Base-by-base conservation (phyloP, 1,284 basidiomycete species). In the Ganoderma resinaceum region DNA sequence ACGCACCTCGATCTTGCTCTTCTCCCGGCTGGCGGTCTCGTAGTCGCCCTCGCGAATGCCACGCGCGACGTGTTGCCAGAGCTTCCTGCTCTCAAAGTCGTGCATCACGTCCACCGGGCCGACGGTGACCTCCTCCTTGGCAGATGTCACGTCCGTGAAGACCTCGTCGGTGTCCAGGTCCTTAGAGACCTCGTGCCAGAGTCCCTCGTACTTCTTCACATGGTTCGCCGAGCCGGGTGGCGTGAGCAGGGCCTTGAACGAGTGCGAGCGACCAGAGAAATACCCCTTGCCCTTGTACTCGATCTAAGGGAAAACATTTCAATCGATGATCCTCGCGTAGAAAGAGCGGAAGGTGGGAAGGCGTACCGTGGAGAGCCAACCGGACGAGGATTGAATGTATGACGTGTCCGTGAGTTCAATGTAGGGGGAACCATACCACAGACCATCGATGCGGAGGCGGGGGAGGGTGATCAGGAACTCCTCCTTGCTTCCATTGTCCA, bases 211-310 rank as follows among this genome's bases (percentile, higher is more conserved):
- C 26, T 90, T 85, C 78, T 89, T 86, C 65, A 85, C 75, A 3
- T 82, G 76, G 66, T 82, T 79, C 55, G 80, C 75, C 26, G 82
- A 75, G 49, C 77, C 75, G 26, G 85, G 82, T 37, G 85, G 80
- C 1, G 85, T 81, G 40, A 97, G 80, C 16, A 86, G 85, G 5
- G 97, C 95, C 81, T 96, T 97, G 90, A 95, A 98, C 12, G 91
- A 87, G 82, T 99, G 97, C 2, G 95, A 89, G 33, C 71, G 67
- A 72, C 97, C 96, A 37, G 90, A 89, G 63, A 98, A 96, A 84
- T 97, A 98, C 42, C 95, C 97, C 77, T 95, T 96, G 81, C 97
- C 97, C 76, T 95, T 94, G 87, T 98, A 99, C 75, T 95, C 93
- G 78, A 96, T 91, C 85, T 88, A 66, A n/a, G 18, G n/a, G n/a